These are phyloP conservation scores for Mixia osmundae DNA, from an alignment of 1,284 basidiomycete species.

Conservation along the genomic window DNA sequence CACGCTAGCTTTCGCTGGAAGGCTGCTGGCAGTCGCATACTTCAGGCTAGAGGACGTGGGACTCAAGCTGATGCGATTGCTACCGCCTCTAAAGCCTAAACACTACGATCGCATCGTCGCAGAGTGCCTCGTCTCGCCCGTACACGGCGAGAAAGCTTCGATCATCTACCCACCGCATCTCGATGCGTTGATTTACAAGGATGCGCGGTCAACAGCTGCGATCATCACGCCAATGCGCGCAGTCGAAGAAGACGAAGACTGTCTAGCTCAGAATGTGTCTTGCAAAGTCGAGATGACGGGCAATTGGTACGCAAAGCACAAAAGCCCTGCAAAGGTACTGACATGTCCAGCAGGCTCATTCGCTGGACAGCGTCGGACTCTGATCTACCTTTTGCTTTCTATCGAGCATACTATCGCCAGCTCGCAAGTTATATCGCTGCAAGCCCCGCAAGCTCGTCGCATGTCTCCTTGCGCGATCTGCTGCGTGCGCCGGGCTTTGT, in stretches of 20 bases:
- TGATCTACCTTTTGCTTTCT: slow-evolving; percentile 30
- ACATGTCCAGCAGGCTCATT: slow-evolving; percentile 15
- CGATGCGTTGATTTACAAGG: slow-evolving; percentile 3
- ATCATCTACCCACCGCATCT: slow-evolving; percentile 10
- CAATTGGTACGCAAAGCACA: slow-evolving; percentile 9
- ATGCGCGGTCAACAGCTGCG: not conserved
- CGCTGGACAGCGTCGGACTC: slow-evolving; percentile 25
- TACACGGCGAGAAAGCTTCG: slow-evolving; percentile 8
- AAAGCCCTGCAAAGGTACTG: not conserved
- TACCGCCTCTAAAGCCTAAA: slow-evolving; percentile 25
- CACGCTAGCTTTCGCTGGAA: slow-evolving; percentile 28
- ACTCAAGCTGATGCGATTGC: slow-evolving; percentile 26
- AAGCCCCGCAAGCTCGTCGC: slow-evolving; percentile 17
- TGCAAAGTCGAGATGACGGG: slow-evolving; percentile 14
- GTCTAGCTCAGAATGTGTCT: slow-evolving; percentile 5
- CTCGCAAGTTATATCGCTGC: slow-evolving; percentile 25
- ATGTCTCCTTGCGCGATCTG: slow-evolving; percentile 18
- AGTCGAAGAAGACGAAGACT: slow-evolving; percentile 4
- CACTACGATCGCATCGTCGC: slow-evolving; percentile 22
- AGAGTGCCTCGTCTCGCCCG: slow-evolving; percentile 13
- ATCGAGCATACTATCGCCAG: slow-evolving; percentile 29
- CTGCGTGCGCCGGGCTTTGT: slow-evolving; percentile 26
- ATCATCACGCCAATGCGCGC: not conserved
- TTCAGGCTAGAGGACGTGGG: slow-evolving; percentile 29
- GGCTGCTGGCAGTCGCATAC: slow-evolving; percentile 28